Conservation (phyloP, 805 yeast species). For the Starmerella ratchasimensis region DNA sequence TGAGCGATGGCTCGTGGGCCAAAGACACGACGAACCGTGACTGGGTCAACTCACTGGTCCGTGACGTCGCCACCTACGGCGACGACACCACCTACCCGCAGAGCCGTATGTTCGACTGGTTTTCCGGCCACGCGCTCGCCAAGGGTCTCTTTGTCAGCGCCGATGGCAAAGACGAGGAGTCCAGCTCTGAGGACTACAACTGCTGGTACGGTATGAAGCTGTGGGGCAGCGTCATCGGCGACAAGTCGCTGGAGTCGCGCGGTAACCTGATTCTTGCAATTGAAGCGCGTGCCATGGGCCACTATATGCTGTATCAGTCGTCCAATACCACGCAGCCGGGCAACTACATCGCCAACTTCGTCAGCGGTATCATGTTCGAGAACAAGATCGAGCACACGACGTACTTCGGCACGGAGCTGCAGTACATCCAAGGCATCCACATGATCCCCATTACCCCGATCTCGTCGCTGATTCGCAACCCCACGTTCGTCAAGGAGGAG, state of each 20-base stretch:
- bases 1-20: conserved; percentile 37
- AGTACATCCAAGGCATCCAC: conserved; percentile 66
- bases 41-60: conserved; percentile 47
- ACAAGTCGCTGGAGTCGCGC: conserved; percentile 38
- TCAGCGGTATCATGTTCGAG: conserved; percentile 56
- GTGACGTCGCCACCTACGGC: conserved; percentile 49
- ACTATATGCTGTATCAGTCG: conserved; percentile 39
- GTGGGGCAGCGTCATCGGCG: conserved; percentile 51
- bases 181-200: conserved; percentile 58
- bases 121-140: conserved; percentile 63
- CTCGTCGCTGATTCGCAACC: conserved; percentile 41
- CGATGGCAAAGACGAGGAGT: conserved; percentile 62
- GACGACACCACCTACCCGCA: conserved; percentile 47
- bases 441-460: conserved; percentile 61
- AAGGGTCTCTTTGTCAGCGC: conserved; percentile 48
- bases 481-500: conserved; percentile 39
- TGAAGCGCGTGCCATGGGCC: conserved; percentile 40
- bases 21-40: conserved; percentile 29
- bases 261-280: conserved; percentile 48
- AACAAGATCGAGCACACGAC: conserved; percentile 63
- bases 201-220: conserved; percentile 54
- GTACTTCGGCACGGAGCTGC: conserved; percentile 46
- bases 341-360: conserved; percentile 42
- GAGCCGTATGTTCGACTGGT: conserved; percentile 57
- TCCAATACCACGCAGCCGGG: conserved; percentile 40